These are phyloP conservation scores for Funneliformis geosporum DNA, from an alignment of 192 early-diverging fungal genomes.

Conservation along the genomic window DNA sequence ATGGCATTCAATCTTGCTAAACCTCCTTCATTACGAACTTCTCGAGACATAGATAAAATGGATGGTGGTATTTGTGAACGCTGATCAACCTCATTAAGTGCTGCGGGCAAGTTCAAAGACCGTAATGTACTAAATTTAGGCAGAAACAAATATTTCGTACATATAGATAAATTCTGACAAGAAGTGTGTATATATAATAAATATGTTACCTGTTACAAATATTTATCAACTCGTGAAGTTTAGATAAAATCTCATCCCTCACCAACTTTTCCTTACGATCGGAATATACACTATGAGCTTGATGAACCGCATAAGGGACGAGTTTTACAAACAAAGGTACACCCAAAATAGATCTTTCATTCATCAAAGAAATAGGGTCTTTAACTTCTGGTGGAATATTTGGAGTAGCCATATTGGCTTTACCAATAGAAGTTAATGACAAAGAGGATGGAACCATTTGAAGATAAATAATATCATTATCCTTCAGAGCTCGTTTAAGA, in stretches of 20 bases:
- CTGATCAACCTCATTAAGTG: conserved; percentile 73
- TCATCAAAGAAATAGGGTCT: conserved; percentile 70
- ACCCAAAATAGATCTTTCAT: conserved; percentile 51
- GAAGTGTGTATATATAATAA: background rate
- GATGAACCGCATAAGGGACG: conserved; percentile 90
- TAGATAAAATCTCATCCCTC: conserved; percentile 62
- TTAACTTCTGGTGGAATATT: conserved; percentile 53
- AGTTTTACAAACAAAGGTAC: conserved; percentile 81
- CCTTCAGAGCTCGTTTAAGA: conserved; percentile 70
- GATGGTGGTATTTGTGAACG: conserved; percentile 74
- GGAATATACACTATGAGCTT: conserved; percentile 84
- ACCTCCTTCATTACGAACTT: conserved; percentile 75
- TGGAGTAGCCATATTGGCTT: conserved; percentile 74
- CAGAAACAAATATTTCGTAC: background rate
- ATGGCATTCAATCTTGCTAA: conserved; percentile 59
- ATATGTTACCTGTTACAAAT: conserved; percentile 59
- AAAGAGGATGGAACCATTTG: conserved; percentile 69
- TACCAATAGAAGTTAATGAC: conserved; percentile 60
- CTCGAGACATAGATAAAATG: conserved; percentile 70
- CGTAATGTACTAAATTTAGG: conserved; percentile 54
- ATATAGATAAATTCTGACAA: background rate
- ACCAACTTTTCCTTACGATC: conserved; percentile 79
- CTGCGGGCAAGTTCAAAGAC: conserved; percentile 67
- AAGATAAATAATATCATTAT: conserved; percentile 91
- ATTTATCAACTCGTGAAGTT: conserved; percentile 68